These are phyloP conservation scores for Penicillium alfredii DNA, from an alignment of 495 filamentous ascomycete species.

Conservation along the genomic window DNA sequence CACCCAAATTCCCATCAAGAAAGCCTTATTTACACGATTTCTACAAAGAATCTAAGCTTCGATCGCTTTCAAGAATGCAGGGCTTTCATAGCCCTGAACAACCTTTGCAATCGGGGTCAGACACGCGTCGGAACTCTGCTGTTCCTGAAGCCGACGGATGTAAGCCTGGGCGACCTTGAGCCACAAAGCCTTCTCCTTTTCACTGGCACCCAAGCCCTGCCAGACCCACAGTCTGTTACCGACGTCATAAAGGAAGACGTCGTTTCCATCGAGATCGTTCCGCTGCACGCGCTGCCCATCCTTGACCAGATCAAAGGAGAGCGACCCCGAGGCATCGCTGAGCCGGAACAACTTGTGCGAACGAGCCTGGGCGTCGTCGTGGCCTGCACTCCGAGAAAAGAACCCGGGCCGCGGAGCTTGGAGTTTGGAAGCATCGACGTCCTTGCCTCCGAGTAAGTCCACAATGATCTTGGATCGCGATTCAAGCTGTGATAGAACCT, in stretches of 20 bases:
- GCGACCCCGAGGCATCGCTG: conserved; percentile 47
- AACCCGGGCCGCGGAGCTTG: conserved; percentile 35
- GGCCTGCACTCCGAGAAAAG: too few relatives aligned
- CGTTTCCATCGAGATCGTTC: conserved; percentile 46
- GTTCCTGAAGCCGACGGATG: conserved; percentile 41
- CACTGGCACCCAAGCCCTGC: conserved; percentile 51
- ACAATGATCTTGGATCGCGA: conserved; percentile 46
- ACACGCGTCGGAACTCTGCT: conserved; percentile 31
- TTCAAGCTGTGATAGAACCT: conserved; percentile 54
- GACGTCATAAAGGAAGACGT: conserved; percentile 54
- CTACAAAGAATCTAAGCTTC: conserved; percentile 18
- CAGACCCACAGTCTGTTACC: conserved; percentile 54
- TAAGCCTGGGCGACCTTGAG: conserved; percentile 52
- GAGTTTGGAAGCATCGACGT: conserved; percentile 28
- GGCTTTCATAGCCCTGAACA: conserved; percentile 47
- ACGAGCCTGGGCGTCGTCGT: too few relatives aligned
- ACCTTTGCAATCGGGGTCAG: conserved; percentile 49
- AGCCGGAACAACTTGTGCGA: conserved; percentile 48
- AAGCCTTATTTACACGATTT: too few relatives aligned
- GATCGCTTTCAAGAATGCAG: conserved; percentile 39
- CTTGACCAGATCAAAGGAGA: conserved; percentile 50
- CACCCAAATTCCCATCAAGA: too few relatives aligned
- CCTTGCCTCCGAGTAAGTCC: conserved; percentile 48
- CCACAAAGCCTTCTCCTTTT: conserved; percentile 50
- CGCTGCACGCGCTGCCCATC: conserved; percentile 35